Evolutionary conservation across 768 basidiomycete genomes (phyloP).

Genomic region (Pholiota microspora): DNA sequence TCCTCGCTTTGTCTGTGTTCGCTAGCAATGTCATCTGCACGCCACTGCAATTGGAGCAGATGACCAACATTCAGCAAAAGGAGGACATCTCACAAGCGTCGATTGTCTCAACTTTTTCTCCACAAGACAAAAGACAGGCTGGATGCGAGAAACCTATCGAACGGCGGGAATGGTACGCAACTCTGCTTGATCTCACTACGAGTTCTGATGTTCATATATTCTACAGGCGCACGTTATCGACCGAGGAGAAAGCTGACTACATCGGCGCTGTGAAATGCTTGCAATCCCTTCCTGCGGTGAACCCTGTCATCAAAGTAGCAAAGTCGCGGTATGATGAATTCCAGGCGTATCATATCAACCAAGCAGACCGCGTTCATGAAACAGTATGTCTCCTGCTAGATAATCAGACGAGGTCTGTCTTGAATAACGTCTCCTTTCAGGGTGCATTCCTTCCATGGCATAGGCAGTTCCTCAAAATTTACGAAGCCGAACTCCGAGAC

Average conservation of each 20-base stretch:
- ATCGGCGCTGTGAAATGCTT: slow-evolving; percentile 33
- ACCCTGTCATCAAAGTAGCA: slow-evolving; percentile 18
- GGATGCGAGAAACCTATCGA: background rate
- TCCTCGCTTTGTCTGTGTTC: background rate
- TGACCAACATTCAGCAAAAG: background rate
- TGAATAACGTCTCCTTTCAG: too few relatives aligned
- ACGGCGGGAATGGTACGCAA: slow-evolving; percentile 2
- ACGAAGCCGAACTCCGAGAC: slow-evolving; percentile 26
- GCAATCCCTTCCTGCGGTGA: slow-evolving; percentile 26
- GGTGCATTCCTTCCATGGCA: slow-evolving; percentile 38
- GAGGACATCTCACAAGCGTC: too few relatives aligned
- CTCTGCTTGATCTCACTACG: background rate
- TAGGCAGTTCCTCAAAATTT: slow-evolving; percentile 24
- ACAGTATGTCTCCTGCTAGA: too few relatives aligned
- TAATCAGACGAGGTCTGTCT: too few relatives aligned
- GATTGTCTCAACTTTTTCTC: too few relatives aligned
- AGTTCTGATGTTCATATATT: background rate
- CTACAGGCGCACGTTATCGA: slow-evolving; percentile 27
- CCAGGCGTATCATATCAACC: slow-evolving; percentile 31
- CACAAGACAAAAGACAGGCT: too few relatives aligned
- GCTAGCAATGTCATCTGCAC: background rate
- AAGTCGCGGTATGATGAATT: slow-evolving; percentile 39
- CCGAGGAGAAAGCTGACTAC: slow-evolving; percentile 27
- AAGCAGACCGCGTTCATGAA: slow-evolving; percentile 28
- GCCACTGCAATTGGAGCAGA: background rate